A percentile compares a stretch with the other conserved stretches of the same genome.
phyloP scores from a whole-genome alignment of 441 rosid species.

The Macaranga tanarius region DNA sequence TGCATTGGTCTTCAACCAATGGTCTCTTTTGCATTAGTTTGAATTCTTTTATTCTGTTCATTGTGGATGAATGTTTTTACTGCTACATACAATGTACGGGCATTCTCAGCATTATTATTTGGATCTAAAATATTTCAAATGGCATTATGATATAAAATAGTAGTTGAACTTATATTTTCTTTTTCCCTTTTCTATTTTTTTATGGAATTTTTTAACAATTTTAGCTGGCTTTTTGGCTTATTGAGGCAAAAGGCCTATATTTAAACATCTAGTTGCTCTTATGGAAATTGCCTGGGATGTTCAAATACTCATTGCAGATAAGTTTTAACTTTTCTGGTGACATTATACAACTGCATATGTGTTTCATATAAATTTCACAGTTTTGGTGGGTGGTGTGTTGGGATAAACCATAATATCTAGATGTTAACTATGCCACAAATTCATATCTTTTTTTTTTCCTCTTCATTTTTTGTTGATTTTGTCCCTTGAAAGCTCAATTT shows the following conservation, averaged over 20 bases:
- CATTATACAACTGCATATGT: no score
- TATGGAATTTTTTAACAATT: background rate
- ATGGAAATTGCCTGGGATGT: background rate
- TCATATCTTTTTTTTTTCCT: no score
- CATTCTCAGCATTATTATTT: background rate
- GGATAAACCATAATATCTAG: no score
- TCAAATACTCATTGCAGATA: no score
- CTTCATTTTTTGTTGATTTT: no score
- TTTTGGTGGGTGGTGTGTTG: no score
- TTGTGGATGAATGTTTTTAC: constrained; percentile 13
- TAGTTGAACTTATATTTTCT: background rate
- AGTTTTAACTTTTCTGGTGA: no score
- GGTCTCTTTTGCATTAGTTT: background rate
- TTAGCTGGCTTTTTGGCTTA: background rate
- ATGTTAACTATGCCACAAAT: no score
- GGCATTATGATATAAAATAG: background rate
- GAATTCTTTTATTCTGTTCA: background rate
- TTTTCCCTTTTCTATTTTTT: no score
- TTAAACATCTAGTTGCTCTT: background rate
- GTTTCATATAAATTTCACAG: no score
- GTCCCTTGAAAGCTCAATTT: no score
- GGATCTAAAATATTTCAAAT: background rate
- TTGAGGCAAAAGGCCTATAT: background rate
- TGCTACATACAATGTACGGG: background rate
- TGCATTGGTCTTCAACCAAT: background rate